A percentile compares a stretch with the other conserved stretches of the same genome.
These are phyloP conservation scores for Talaromyces liani DNA, from an alignment of 495 filamentous ascomycete species.

Conservation along the genomic window DNA sequence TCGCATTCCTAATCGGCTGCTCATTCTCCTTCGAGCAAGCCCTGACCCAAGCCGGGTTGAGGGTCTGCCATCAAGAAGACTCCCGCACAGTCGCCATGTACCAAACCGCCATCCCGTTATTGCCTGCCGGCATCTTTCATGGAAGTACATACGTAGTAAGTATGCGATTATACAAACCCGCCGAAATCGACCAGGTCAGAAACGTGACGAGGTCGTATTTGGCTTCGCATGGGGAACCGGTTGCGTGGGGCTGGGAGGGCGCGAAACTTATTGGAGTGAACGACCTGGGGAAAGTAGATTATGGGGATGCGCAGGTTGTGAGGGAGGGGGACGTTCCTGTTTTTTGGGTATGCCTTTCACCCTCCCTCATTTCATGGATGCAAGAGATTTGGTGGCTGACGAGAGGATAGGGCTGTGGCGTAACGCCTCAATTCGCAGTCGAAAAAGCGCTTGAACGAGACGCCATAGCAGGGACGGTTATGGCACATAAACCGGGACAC, in stretches of 20 bases:
- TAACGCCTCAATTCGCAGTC: conserved; percentile 52
- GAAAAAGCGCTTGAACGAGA: conserved; percentile 24
- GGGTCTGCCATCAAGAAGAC: conserved; percentile 26
- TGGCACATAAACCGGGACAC: conserved; percentile 48
- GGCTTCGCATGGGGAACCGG: conserved; percentile 49
- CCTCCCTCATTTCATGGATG: not conserved
- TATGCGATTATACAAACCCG: conserved; percentile 25
- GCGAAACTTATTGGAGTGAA: conserved; percentile 35
- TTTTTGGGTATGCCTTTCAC: conserved; percentile 30
- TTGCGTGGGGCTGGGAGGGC: conserved; percentile 53
- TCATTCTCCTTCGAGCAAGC: conserved; percentile 49
- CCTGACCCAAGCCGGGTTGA: conserved; percentile 28
- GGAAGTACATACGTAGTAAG: conserved; percentile 41
- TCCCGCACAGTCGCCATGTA: conserved; percentile 46
- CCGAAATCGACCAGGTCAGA: conserved; percentile 40
- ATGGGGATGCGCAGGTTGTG: conserved; percentile 31
- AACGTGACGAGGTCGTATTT: conserved; percentile 38
- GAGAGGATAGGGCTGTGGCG: conserved; percentile 39
- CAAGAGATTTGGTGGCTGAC: not conserved
- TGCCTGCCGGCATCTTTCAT: conserved; percentile 46
- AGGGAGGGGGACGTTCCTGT: conserved; percentile 40
- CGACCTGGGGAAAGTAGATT: conserved; percentile 38
- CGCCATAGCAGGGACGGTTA: conserved; percentile 38
- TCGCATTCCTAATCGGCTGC: conserved; percentile 52
- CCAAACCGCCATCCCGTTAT: conserved; percentile 37